These are phyloP conservation scores for Rhodomyrtus psidioides DNA, from an alignment of 441 rosid species.

Conservation along the genomic window DNA sequence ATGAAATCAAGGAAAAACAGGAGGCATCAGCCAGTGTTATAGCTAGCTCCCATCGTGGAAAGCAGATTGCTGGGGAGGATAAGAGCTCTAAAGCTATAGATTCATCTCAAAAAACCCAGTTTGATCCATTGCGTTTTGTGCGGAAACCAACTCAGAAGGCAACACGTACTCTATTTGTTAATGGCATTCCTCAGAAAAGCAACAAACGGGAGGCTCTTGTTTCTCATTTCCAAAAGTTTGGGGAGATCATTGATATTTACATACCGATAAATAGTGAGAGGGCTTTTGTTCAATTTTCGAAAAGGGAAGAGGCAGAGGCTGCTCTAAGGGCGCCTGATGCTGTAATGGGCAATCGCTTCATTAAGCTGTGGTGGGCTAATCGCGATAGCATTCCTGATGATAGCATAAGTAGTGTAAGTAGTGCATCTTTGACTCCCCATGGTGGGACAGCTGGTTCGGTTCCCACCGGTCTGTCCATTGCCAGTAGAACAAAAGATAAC, in stretches of 20 bases:
- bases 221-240: constrained; percentile 90
- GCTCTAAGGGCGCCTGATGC: constrained; percentile 98
- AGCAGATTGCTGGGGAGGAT: constrained; percentile 34
- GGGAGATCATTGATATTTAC: constrained; percentile 83
- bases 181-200: constrained; percentile 68
- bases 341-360: constrained; percentile 99
- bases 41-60: constrained; percentile 37
- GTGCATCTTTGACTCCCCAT: constrained; percentile 28
- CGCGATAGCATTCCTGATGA: constrained; percentile 81
- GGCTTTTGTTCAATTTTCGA: constrained; percentile 95
- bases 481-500: constrained; percentile 48
- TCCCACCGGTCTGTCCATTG: constrained; percentile 28
- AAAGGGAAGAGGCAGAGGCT: constrained; percentile 96
- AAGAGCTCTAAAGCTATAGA: constrained; percentile 35
- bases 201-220: constrained; percentile 79
- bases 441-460: constrained; percentile 31
- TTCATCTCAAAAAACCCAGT: constrained; percentile 32
- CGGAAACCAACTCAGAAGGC: constrained; percentile 84
- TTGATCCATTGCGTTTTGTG: constrained; percentile 26
- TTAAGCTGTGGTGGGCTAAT: constrained; percentile 99
- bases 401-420: constrained; percentile 32
- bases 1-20: constrained; percentile 41
- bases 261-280: constrained; percentile 76
- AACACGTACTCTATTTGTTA: constrained; percentile 78
- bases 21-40: constrained; percentile 27